phyloP scores from a whole-genome alignment of 257 asterid genomes.

The Henckelia pumila region DNA sequence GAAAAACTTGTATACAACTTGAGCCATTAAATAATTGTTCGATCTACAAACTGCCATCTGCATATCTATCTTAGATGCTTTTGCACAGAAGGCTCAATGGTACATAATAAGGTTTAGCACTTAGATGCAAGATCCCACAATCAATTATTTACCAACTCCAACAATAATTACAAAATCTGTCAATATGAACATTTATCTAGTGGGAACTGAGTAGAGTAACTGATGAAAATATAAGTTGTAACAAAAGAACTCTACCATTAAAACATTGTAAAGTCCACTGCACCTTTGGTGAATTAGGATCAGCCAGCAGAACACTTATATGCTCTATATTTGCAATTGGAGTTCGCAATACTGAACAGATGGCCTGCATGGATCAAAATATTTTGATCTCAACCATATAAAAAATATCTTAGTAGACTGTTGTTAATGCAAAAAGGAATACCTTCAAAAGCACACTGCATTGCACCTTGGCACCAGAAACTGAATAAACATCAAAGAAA shows the following conservation, averaged over 20 bases:
- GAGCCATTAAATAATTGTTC: slow-evolving; percentile 9
- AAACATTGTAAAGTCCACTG: slow-evolving; percentile 88
- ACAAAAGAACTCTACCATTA: slow-evolving; percentile 40
- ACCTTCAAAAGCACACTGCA: slow-evolving; percentile 88
- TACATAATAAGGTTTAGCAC: slow-evolving; percentile 2
- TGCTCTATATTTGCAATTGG: slow-evolving; percentile 74
- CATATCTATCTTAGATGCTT: slow-evolving; percentile 11
- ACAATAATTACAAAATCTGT: background rate
- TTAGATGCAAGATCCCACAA: slow-evolving; percentile 14
- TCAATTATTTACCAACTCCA: slow-evolving; percentile 6
- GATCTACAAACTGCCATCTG: slow-evolving; percentile 6
- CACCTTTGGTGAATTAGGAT: slow-evolving; percentile 82
- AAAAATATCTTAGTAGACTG: slow-evolving; percentile 4
- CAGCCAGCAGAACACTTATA: slow-evolving; percentile 53
- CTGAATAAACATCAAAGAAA: too few species aligned
- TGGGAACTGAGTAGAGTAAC: slow-evolving; percentile 2
- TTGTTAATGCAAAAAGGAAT: background rate
- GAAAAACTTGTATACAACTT: background rate
- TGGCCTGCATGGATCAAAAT: too few species aligned
- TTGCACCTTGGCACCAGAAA: slow-evolving; percentile 58
- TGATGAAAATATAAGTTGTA: slow-evolving; percentile 2
- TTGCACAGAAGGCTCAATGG: background rate
- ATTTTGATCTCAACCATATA: slow-evolving; percentile 1
- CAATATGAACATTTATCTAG: background rate
- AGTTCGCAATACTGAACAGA: too few species aligned